phyloP scores from a whole-genome alignment of 805 yeast genomes.

The Hanseniaspora vineae region DNA sequence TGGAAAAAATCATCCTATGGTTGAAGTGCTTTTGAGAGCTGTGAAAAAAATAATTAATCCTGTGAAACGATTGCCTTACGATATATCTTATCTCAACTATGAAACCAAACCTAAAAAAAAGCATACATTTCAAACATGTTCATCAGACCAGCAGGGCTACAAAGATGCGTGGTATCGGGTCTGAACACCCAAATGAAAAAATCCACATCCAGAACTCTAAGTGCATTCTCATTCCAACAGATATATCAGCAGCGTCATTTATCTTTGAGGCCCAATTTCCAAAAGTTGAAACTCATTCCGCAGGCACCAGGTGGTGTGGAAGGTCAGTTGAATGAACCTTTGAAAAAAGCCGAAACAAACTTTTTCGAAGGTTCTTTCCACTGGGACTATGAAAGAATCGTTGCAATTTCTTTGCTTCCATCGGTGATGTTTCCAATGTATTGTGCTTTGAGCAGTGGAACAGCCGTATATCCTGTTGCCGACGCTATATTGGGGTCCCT shows the following conservation, averaged over 20 bases:
- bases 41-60: no score
- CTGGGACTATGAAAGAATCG: constrained; percentile 58
- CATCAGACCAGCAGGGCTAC: no score
- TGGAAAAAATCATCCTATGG: no score
- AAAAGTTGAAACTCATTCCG: constrained; percentile 33
- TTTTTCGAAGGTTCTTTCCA: constrained; percentile 56
- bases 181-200: no score
- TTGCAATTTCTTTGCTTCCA: constrained; percentile 52
- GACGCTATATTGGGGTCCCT: constrained; percentile 47
- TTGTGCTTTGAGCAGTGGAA: constrained; percentile 22
- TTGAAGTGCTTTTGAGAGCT: no score
- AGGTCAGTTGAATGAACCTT: constrained; percentile 64
- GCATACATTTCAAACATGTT: no score
- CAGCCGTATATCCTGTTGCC: constrained; percentile 34
- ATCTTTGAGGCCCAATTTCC: constrained; percentile 5
- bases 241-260: background rate
- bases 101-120: no score
- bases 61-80: no score
- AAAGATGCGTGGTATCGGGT: no score
- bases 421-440: constrained; percentile 41
- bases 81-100: no score
- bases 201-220: no score
- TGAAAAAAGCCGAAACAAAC: constrained; percentile 44
- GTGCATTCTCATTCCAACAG: no score
- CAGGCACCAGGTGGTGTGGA: constrained; percentile 69